phyloP scores from a whole-genome alignment of 192 early-diverging fungal genomes.

The Coemansia sp. region DNA sequence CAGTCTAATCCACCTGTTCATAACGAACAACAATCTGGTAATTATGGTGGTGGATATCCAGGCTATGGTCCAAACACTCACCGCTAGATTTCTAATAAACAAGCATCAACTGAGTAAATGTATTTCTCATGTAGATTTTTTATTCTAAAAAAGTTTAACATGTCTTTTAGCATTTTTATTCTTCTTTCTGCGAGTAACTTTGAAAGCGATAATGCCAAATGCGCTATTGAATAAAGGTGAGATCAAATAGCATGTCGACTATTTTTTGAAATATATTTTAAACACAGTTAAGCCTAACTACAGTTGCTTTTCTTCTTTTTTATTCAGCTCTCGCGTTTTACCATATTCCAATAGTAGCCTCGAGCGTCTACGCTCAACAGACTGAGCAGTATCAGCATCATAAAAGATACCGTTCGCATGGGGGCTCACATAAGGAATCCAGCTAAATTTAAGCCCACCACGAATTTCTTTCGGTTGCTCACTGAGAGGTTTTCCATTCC shows the following conservation, averaged over 20 bases:
- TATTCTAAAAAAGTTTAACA: not conserved
- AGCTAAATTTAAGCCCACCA: constrained; percentile 45
- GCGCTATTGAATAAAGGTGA: not conserved
- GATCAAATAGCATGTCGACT: too few relatives aligned
- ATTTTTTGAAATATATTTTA: not conserved
- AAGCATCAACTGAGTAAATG: not conserved
- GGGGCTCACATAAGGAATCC: constrained; percentile 37
- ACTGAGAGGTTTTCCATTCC: constrained; percentile 26
- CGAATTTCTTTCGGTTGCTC: constrained; percentile 30
- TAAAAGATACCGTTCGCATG: constrained; percentile 25
- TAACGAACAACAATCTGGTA: not conserved
- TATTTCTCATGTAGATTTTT: constrained; percentile 1
- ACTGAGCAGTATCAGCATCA: constrained; percentile 9
- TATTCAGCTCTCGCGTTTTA: constrained; percentile 8
- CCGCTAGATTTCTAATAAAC: not conserved
- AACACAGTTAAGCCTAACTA: not conserved
- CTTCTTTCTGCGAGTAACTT: too few relatives aligned
- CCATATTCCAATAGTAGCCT: constrained; percentile 11
- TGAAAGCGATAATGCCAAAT: too few relatives aligned
- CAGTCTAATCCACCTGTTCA: not conserved
- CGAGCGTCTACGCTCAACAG: constrained; percentile 26
- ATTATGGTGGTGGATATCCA: not conserved
- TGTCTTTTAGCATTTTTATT: too few relatives aligned
- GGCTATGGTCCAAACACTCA: not conserved
- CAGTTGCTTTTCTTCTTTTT: not conserved